Evolutionary conservation across 1,284 basidiomycete genomes (phyloP), one percentile per base, ranked within the genome.

Genomic region (Fomitopsis betulina): DNA sequence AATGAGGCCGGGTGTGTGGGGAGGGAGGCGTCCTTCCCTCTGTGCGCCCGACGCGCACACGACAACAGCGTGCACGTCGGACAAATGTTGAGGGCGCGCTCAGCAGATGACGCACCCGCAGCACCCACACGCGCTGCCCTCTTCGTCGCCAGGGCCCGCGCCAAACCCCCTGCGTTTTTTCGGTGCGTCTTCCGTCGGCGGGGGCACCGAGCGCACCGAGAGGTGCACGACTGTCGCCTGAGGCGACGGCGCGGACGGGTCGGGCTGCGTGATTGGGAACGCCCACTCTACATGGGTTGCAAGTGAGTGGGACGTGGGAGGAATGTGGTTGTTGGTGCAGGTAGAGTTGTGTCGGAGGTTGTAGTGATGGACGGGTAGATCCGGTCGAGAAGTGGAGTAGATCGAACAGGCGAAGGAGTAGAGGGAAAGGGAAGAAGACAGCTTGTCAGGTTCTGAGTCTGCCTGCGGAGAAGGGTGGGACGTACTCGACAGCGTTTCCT

Each of bases 201-300:
- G 79, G 3, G 79, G 79, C 58, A 82, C 84, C 0, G 89, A 83
- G 47, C 92, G 81, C 57, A 94, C 83, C 19, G 89, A 91, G 35
- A 94, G 79, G 68, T 94, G 92, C 25, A 94, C 85, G 52, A 94
- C 90, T 0, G 89, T 93, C 1, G 85, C 77, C 17, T 72, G 69
- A 0, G 76, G 65, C 0, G 73, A 59, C 5, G 65, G 33, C 12
- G 68, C 56, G 60, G 65, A 60, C 59, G 62, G 43, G 40, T 75
- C 72, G 63, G 1, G 75, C 75, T 47, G 75, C 72, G 65, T 77
- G 68, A 76, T 73, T 3, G 82, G 77, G 61, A 85, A 79, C 49
- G 78, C 76, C 47, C 85, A 73, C 62, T 77, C 83, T 85, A 58
- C 32, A 53, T 59, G 27, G 33, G 55, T 35, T 35, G 57, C 25